Base-by-base conservation (phyloP, 805 yeast genomes). In the Wickerhamomyces subpelliculosus region DNA sequence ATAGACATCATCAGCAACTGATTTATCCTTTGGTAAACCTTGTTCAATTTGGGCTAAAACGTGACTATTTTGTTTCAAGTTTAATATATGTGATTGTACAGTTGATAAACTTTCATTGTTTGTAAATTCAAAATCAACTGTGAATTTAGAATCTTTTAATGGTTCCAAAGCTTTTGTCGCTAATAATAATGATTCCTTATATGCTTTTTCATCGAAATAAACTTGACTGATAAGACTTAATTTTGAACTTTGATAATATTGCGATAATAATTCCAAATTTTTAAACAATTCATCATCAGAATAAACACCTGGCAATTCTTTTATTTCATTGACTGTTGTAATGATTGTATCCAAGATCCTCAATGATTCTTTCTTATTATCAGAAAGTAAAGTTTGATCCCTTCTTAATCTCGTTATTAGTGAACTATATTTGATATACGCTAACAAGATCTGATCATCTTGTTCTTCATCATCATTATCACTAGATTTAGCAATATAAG, bases 301-400 rank as follows among this genome's bases (percentile, higher is more conserved):
- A 53, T 83, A 78, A 16, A 90, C 95, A 68, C 97, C 97, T 0
- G 97, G 96, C 36, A 93, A 69, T 43, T 87, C 95, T 52, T 73
- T 67, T 33, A 87, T 61, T 46, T 80, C 81, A 4, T 60, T 61
- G 26, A 81, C 55, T 14, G 83, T 77, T 34, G 68, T 62, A 11
- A 70, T 57, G 27, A 85, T 68, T 24, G 61, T 57, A 14, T 58
- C 63, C 16, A 61, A 48, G 37, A 64, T 57, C 44, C 66, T 61
- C 23, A 64, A 55, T 6, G 62, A 46, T 41, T 62, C 67, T 32
- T 55, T 59, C 27, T 62, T 43, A 36, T 48, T 58, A 13, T 48
- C 36, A 5, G 57, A 40, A 25, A 57, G 46, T 6, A 42, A 37
- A 1, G 48, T 35, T n/a, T 43, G 40, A 35, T 87, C 96, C 62